A percentile compares a stretch with the other conserved stretches of the same genome.
Conservation (phyloP, 371 early-diverging fungal species). For the Saksenaea oblongispora region DNA sequence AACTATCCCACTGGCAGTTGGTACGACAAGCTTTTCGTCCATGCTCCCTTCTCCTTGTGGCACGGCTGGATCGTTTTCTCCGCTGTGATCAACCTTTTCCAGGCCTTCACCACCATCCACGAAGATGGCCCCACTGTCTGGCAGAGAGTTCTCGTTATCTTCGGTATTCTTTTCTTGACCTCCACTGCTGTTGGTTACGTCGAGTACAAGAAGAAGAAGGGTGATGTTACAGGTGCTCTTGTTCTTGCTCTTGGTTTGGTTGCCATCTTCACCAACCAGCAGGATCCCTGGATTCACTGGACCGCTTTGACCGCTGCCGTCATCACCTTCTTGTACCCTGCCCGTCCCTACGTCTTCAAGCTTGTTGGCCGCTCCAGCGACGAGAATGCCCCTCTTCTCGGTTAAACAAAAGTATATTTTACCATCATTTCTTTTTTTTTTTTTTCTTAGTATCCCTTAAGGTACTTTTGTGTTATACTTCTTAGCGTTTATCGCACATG, state of each 20-base stretch:
- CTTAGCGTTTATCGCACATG: neutral
- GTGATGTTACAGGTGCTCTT: conserved; percentile 63
- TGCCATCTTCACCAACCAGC: conserved; percentile 41
- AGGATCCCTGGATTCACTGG: conserved; percentile 27
- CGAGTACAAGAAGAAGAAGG: conserved; percentile 58
- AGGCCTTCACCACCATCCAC: conserved; percentile 50
- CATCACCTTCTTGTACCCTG: conserved; percentile 39
- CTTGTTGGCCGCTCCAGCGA: conserved; percentile 22
- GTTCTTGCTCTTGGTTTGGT: conserved; percentile 56
- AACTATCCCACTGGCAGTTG: conserved; percentile 41
- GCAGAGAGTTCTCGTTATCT: conserved; percentile 48
- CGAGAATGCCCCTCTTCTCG: conserved; percentile 43
- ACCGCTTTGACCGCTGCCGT: conserved; percentile 44
- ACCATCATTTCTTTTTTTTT: neutral
- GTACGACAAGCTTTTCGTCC: conserved; percentile 59
- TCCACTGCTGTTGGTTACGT: conserved; percentile 66
- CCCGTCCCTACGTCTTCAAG: conserved; percentile 40
- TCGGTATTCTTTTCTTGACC: conserved; percentile 56
- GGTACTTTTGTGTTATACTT: neutral
- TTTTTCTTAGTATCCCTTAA: neutral
- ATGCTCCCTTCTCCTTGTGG: conserved; percentile 73
- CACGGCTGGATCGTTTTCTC: conserved; percentile 70
- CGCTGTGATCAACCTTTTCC: conserved; percentile 58
- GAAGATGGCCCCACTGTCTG: conserved; percentile 46
- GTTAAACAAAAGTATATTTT: conserved; percentile 20